Percentiles rank a stretch among this genome's conserved stretches.
These are phyloP conservation scores for Alisma plantagoaquatica DNA, from an alignment of 106 monocot species.

Conservation along the genomic window DNA sequence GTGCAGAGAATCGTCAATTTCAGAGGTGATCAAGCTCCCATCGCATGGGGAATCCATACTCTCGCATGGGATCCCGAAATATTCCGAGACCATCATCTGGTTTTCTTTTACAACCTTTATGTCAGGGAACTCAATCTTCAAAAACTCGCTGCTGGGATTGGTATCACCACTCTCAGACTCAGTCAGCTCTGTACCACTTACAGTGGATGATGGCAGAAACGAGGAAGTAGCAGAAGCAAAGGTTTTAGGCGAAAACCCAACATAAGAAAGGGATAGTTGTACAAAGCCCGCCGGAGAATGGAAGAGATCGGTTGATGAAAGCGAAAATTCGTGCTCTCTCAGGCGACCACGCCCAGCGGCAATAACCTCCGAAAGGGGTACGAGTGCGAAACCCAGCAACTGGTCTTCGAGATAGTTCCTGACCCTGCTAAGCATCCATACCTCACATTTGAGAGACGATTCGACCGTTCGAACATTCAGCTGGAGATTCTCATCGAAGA, in stretches of 20 bases:
- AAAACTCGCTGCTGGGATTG: slow-evolving; percentile 15
- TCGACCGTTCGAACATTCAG: slow-evolving; percentile 30
- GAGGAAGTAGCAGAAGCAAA: slow-evolving; percentile 12
- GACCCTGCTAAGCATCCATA: slow-evolving; percentile 89
- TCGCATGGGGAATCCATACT: slow-evolving; percentile 21
- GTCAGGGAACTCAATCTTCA: slow-evolving; percentile 68
- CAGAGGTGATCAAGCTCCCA: slow-evolving; percentile 19
- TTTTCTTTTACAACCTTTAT: slow-evolving; percentile 57
- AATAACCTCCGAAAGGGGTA: slow-evolving; percentile 45
- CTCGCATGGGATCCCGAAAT: slow-evolving; percentile 35
- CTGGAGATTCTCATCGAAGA: slow-evolving; percentile 44
- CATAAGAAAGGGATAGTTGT: slow-evolving; percentile 36
- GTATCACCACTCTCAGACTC: slow-evolving; percentile 4
- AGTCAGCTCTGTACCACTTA: background rate
- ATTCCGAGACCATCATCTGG: slow-evolving; percentile 57
- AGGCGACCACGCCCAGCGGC: slow-evolving; percentile 14
- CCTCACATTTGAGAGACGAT: slow-evolving; percentile 53
- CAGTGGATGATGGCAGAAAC: background rate
- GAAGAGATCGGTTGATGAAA: slow-evolving; percentile 65
- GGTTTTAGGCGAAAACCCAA: slow-evolving; percentile 32
- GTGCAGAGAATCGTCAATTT: slow-evolving; percentile 13
- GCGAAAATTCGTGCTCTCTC: slow-evolving; percentile 51
- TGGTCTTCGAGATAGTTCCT: slow-evolving; percentile 82
- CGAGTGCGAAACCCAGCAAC: slow-evolving; percentile 61
- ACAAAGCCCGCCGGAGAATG: slow-evolving; percentile 72